Evolutionary conservation across 805 yeast species (phyloP), one percentile per base, ranked within the genome.

Genomic region (Zygoascus ofunaensis): DNA sequence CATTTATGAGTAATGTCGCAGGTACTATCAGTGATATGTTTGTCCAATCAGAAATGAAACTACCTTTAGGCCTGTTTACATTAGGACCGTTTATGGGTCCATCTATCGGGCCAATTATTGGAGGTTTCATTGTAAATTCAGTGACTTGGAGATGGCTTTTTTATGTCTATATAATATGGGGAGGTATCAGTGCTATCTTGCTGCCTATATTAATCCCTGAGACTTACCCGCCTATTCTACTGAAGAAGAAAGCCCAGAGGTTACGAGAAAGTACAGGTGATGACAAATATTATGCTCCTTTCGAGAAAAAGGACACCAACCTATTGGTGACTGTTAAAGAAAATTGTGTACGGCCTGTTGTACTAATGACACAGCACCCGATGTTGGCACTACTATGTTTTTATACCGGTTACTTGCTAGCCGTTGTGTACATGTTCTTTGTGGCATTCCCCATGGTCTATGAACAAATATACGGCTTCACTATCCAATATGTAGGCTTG

Each of bases 11-110:
- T 7, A 77, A 84, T 51, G 90, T 87, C 10, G 87, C 89, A 43
- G 96, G 95, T 50, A 79, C 92, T 4, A 76, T 87, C 49, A 67
- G 80, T 44, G 95, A 87, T 63, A 63, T 86, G 39, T 87, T 89
- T 79, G 73, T 70, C 18, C 76, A 79, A 28, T 72, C 74, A 35
- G 77, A 78, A 57, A 64, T 79, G 57, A 82, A 87, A 14, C 53
- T 79, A 3, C 87, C 94, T n/a, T 75, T 83, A 79, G 75, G 83
- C 2, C 62, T 79, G n/a, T 84, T 82, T 64, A 80, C 89, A 60
- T 62, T 82, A 45, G 83, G 87, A 10, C 87, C 92, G 19, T 78
- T 85, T 55, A 69, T 80, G 58, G 94, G 94, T 43, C 94, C 94
- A 0, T 72, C 79, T 0, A 54, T 80, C 19, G 86, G 86, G 0